These are phyloP conservation scores for Mycena sanguinolenta DNA, from an alignment of 768 basidiomycete genomes.

Conservation along the genomic window DNA sequence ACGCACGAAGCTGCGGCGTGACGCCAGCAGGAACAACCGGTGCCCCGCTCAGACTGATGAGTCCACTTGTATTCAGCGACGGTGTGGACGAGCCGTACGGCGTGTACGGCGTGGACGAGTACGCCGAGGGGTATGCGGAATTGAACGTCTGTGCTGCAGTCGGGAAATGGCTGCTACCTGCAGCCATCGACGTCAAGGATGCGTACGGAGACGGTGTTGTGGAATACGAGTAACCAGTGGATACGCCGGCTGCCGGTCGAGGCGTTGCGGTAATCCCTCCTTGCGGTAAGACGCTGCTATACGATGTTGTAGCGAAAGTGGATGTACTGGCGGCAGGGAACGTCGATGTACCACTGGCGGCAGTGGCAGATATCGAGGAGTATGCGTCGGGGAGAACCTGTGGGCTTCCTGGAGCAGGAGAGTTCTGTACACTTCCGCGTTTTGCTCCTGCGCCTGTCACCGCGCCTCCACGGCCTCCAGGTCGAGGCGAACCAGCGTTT, in stretches of 20 bases:
- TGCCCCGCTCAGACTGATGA: slow-evolving; percentile 25
- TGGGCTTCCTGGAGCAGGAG: slow-evolving; percentile 47
- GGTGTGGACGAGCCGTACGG: not conserved
- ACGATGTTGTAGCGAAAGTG: not conserved
- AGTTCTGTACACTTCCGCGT: slow-evolving; percentile 48
- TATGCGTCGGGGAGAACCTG: slow-evolving; percentile 34
- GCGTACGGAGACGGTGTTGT: not conserved
- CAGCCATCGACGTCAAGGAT: not conserved
- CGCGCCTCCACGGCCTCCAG: slow-evolving; percentile 41
- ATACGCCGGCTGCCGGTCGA: not conserved
- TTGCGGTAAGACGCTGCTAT: not conserved
- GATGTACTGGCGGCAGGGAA: not conserved
- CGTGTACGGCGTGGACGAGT: not conserved
- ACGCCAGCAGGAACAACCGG: slow-evolving; percentile 34
- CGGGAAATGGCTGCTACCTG: not conserved
- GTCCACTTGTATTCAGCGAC: slow-evolving; percentile 1
- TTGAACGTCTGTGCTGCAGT: slow-evolving; percentile 14
- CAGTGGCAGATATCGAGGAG: slow-evolving; percentile 24
- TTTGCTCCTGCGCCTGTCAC: slow-evolving; percentile 51
- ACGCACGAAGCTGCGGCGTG: slow-evolving; percentile 9
- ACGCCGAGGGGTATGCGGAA: not conserved
- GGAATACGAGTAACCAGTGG: not conserved
- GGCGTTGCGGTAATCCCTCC: not conserved
- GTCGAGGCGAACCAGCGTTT: slow-evolving; percentile 5
- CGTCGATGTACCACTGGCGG: not conserved